Conservation (phyloP, 805 yeast genomes). For the Pichia exigua region DNA sequence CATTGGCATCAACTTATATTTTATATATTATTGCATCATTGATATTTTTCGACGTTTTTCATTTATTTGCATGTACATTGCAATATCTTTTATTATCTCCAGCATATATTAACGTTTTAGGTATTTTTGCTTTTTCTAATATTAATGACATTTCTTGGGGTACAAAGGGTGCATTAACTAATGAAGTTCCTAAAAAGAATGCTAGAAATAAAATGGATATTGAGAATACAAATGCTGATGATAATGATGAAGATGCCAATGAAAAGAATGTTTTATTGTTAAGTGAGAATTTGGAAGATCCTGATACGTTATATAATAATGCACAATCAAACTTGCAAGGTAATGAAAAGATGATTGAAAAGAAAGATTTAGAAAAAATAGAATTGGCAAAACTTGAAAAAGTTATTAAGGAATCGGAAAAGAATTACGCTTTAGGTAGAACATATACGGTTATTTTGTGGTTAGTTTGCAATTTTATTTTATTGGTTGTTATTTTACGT, state of each 20-base stretch:
- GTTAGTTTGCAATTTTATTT: conserved; percentile 74
- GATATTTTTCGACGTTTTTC: conserved; percentile 82
- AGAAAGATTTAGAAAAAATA: conserved; percentile 32
- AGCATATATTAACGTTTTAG: conserved; percentile 79
- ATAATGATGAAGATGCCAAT: background rate
- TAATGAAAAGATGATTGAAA: conserved; percentile 40
- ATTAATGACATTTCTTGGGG: conserved; percentile 97
- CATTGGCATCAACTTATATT: conserved; percentile 74
- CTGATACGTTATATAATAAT: conserved; percentile 21
- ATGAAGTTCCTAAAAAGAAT: conserved; percentile 60
- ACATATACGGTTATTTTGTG: conserved; percentile 82
- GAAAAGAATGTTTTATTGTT: conserved; percentile 21
- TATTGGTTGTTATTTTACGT: conserved; percentile 73
- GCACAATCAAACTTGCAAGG: conserved; percentile 21
- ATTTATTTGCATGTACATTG: conserved; percentile 73
- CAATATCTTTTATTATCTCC: conserved; percentile 83
- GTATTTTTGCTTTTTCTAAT: conserved; percentile 90
- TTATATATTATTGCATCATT: conserved; percentile 71
- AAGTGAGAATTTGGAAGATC: conserved; percentile 26
- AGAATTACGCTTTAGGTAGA: conserved; percentile 85
- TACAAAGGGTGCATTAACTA: conserved; percentile 72
- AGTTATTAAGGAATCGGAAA: conserved; percentile 25
- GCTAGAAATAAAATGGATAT: conserved; percentile 12
- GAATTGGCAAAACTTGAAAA: conserved; percentile 2
- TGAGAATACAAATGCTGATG: conserved; percentile 8